phyloP scores from a whole-genome alignment of 495 filamentous ascomycete genomes.

The Usnea hakonensis region DNA sequence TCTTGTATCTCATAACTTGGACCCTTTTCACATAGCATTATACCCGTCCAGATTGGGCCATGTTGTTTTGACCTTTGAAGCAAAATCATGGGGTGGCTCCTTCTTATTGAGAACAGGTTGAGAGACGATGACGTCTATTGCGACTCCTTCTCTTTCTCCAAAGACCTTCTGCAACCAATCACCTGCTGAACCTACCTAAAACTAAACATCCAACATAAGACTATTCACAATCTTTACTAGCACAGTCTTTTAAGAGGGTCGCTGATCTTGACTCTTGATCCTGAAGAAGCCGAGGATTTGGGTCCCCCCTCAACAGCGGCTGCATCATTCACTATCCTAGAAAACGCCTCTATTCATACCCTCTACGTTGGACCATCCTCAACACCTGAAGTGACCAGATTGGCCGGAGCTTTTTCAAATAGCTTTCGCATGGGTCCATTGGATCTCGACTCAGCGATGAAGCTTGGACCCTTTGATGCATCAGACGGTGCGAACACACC shows the following conservation, averaged over 20 bases:
- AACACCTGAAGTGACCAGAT: background rate
- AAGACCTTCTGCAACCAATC: background rate
- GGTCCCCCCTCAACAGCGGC: background rate
- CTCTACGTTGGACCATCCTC: slow-evolving; percentile 19
- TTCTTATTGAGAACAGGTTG: background rate
- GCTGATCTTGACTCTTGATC: slow-evolving; percentile 26
- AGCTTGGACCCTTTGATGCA: background rate
- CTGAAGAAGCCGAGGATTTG: slow-evolving; percentile 15
- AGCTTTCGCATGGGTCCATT: background rate
- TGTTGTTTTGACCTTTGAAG: background rate
- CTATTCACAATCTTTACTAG: background rate
- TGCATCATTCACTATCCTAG: slow-evolving; percentile 20
- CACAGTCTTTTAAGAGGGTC: slow-evolving; percentile 21
- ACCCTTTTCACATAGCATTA: background rate
- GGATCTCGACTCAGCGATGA: background rate
- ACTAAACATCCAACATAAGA: too few species aligned
- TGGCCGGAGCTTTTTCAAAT: background rate
- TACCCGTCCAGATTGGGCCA: slow-evolving; percentile 3
- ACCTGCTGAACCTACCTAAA: background rate
- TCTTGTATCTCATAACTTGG: background rate
- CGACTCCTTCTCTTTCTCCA: background rate
- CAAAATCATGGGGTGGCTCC: background rate
- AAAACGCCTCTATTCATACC: slow-evolving; percentile 19
- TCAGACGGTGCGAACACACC: background rate
- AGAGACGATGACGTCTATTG: background rate